Base-by-base conservation (phyloP, 164 flowering plant species). In the Chloranthus sessilifolius region DNA sequence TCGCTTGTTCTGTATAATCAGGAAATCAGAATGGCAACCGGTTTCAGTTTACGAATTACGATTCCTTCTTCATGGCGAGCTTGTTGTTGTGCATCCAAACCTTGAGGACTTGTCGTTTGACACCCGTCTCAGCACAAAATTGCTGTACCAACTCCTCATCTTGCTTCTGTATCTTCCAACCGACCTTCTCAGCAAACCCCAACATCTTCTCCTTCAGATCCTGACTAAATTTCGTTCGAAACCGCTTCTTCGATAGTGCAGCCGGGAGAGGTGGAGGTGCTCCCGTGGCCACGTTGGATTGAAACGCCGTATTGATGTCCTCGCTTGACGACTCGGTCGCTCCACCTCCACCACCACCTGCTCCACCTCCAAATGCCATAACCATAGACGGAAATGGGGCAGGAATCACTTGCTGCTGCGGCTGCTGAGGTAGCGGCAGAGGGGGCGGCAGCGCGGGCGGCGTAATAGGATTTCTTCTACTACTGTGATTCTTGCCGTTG, bases 51-150 rank as follows among this genome's bases (percentile, higher is more conserved):
- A n/a, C n/a, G n/a, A 39, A 43, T 26, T n/a, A n/a, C n/a, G n/a
- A n/a, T n/a, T 67, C 59, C 55, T 69, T 71, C 74, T 65, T 77
- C 61, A 69, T 60, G 43, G 74, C 60, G 55, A 73, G 78, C 52
- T 81, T 81, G 62, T 78, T 81, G 59, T 81, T 81, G 60, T 81
- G 87, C 87, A 81, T 78, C 87, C 87, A 81, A 5, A 81, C 83
- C 62, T 76, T 81, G 49, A 81, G 69, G 34, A 74, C 84, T 21
- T 73, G 66, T 43, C 80, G 70, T 57, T 63, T 71, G 3, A 81
- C 64, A 15, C 80, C 78, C 11, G 65, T 52, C 17, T 71, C 72
- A 4, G 53, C 24, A 52, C 84, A 81, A 42, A 81, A 74, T 51
- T 73, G 52, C 43, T 73, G 68, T 5, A 81, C 80, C 19, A 62